phyloP scores from a whole-genome alignment of 192 early-diverging fungal genomes.

The Chytriomyces confervae region DNA sequence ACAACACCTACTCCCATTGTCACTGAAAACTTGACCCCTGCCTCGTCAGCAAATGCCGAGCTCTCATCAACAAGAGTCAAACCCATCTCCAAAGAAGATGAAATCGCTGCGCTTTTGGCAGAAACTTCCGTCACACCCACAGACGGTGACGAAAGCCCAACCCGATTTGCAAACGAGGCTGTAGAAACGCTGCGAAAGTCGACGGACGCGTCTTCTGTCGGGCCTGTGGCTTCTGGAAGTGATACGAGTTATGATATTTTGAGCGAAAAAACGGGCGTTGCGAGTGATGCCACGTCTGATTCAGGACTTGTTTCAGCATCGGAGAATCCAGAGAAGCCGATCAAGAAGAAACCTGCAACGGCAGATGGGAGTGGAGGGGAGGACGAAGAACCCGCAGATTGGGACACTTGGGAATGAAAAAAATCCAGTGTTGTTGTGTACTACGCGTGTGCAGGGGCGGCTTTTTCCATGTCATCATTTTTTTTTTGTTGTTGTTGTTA shows the following conservation, averaged over 20 bases:
- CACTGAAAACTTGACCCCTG: not conserved
- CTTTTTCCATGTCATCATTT: not conserved
- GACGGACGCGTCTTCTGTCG: not conserved
- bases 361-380: not conserved
- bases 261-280: slow-evolving; percentile 17
- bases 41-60: not conserved
- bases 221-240: not conserved
- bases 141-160: not conserved
- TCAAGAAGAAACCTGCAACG: not conserved
- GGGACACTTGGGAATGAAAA: slow-evolving; percentile 25
- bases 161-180: not conserved
- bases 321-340: not conserved
- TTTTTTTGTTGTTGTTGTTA: not conserved
- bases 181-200: not conserved
- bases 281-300: not conserved
- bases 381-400: slow-evolving; percentile 13
- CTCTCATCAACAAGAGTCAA: not conserved
- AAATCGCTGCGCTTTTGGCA: not conserved
- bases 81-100: not conserved
- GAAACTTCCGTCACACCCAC: slow-evolving; percentile 5
- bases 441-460: not conserved
- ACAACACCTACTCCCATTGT: not conserved
- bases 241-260: slow-evolving; percentile 18
- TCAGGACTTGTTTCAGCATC: not conserved
- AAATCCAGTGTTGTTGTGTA: not conserved